phyloP scores from a whole-genome alignment of 345 rosid species.

The Populus tremula region DNA sequence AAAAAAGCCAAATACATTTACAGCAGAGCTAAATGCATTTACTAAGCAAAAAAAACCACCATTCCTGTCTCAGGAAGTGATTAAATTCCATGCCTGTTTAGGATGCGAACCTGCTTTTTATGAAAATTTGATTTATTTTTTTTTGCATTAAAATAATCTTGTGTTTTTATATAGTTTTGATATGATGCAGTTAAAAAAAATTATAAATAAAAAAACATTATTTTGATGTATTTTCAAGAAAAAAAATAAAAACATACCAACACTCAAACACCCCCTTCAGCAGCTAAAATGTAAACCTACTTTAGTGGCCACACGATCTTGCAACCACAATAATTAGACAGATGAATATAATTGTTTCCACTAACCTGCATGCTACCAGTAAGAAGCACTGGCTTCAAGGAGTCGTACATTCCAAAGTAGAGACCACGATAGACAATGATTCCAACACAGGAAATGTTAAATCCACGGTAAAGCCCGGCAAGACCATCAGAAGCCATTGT shows the following conservation, averaged over 20 bases:
- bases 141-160: no score
- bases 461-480: slow-evolving; percentile 35
- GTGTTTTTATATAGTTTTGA: no score
- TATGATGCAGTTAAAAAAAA: no score
- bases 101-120: no score
- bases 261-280: background rate
- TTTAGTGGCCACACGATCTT: no score
- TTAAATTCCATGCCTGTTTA: background rate
- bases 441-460: slow-evolving; percentile 34
- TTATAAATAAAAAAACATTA: no score
- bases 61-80: background rate
- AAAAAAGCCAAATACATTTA: background rate
- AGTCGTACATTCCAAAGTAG: slow-evolving; percentile 33
- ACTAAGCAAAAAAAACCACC: background rate
- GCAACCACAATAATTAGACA: background rate
- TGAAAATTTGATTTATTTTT: no score
- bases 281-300: background rate
- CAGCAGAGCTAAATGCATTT: background rate
- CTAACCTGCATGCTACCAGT: slow-evolving; percentile 28
- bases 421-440: slow-evolving; percentile 38
- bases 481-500: slow-evolving; percentile 33
- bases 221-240: no score
- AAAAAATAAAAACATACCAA: no score
- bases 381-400: slow-evolving; percentile 29
- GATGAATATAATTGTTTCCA: background rate